Evolutionary conservation across 805 yeast species (phyloP), one percentile per base, ranked within the genome.

Genomic region (Yarrowia sp.): DNA sequence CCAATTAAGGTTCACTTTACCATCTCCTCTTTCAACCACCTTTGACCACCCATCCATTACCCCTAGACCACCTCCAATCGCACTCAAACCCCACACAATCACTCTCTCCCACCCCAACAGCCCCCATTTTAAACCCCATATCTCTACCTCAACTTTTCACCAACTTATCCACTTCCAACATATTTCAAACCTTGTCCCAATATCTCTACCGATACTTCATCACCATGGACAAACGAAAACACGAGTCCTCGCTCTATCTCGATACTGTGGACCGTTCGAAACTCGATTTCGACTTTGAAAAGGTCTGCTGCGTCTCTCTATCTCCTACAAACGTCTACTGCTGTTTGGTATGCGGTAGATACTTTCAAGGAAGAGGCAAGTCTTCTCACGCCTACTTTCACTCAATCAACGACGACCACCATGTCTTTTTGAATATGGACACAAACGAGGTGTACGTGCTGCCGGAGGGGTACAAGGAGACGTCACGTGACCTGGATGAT

Each of bases 311-410:
- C 47, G 82, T 86, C 0, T 82, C 91, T 0, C 76, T 89, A 22
- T 80, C 90, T 0, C 81, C 78, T 42, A 76, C 81, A 18, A 87
- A 88, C 69, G 82, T 89, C 0, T 88, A 89, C 70, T 85, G 89
- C 36, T 90, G 96, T 71, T 75, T 90, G 18, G 81, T 80, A 0
- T 90, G 96, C 75, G 93, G 92, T 38, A 86, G 83, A 70, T 90
- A 84, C 74, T 81, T 84, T 63, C 87, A 85, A 69, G 96, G 96
- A 0, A 78, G 91, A 28, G 82, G 85, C 1, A 77, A 74, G 65
- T 73, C 81, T n/a, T 83, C 92, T 0, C 86, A 86, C 22, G 92
- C 92, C 0, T 87, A 84, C 70, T 71, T 77, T 14, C 96, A 90
- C 72, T 81, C 91, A 1, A 78, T 89, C 17, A 80, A 85, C 65